Conservation (phyloP, 371 early-diverging fungal genomes). For the Nematocida ironsii region DNA sequence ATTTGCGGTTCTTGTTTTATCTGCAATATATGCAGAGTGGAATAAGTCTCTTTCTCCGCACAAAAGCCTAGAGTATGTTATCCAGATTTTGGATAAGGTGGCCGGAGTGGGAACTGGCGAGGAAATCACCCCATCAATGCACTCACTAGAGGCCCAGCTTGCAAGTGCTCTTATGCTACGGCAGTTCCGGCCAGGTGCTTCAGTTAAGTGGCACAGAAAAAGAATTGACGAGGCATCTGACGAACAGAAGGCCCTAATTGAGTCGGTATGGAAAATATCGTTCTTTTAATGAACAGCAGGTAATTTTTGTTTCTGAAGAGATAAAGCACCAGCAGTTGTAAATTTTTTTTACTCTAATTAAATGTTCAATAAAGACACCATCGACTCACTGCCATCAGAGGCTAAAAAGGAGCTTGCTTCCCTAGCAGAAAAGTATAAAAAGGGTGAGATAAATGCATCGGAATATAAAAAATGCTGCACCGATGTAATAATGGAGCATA, state of each 20-base stretch:
- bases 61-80: conserved; percentile 60
- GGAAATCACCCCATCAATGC: conserved; percentile 26
- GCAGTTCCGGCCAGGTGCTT: conserved; percentile 59
- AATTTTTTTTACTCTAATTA: not conserved
- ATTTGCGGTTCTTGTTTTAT: conserved; percentile 55
- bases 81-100: conserved; percentile 48
- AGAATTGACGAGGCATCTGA: conserved; percentile 36
- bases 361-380: conserved; percentile 63
- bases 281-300: conserved; percentile 6
- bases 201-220: conserved; percentile 59
- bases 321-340: not conserved
- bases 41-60: conserved; percentile 54
- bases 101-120: conserved; percentile 54
- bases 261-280: conserved; percentile 25
- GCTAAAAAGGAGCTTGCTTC: conserved; percentile 61
- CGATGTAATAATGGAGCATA: conserved; percentile 14
- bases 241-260: conserved; percentile 29
- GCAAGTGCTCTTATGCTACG: conserved; percentile 61
- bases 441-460: conserved; percentile 17
- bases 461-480: conserved; percentile 54
- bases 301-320: too few relatives aligned
- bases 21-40: conserved; percentile 54
- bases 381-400: conserved; percentile 59
- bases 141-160: conserved; percentile 45
- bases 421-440: conserved; percentile 42